phyloP scores from a whole-genome alignment of 345 rosid species.

The Salix purpurea region DNA sequence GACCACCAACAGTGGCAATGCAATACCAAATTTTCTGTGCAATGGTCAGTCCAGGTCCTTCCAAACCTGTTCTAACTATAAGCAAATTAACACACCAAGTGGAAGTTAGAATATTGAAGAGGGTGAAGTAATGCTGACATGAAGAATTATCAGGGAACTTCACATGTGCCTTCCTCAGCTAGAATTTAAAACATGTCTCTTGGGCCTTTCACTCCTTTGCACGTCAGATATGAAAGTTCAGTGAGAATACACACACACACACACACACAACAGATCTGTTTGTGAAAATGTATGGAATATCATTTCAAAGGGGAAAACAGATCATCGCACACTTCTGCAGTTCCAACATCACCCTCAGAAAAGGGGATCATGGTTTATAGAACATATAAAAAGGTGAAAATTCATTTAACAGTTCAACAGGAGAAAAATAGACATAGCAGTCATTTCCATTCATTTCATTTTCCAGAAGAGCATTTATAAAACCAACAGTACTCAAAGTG shows the following conservation, averaged over 20 bases:
- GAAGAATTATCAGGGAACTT: neutral
- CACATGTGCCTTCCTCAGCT: neutral
- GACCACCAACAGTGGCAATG: constrained; percentile 89
- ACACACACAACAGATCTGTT: neutral
- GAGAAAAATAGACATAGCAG: neutral
- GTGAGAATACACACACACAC: too few species aligned
- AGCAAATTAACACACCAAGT: constrained; percentile 9
- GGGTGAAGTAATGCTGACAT: neutral
- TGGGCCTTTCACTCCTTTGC: neutral
- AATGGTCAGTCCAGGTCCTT: constrained; percentile 86
- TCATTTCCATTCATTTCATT: neutral
- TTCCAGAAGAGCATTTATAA: neutral
- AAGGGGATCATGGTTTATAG: neutral
- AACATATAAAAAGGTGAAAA: neutral
- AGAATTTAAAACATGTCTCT: neutral
- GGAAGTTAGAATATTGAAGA: neutral
- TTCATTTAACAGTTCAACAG: neutral
- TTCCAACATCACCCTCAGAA: neutral
- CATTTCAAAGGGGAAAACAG: neutral
- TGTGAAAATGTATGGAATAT: neutral
- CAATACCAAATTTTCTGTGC: constrained; percentile 93
- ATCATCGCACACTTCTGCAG: neutral
- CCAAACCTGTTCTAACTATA: constrained; percentile 85
- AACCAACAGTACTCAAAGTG: neutral
- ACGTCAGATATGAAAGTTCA: neutral